These are phyloP conservation scores for Coriaria nepalensis DNA, from an alignment of 306 rosid species.

Conservation along the genomic window DNA sequence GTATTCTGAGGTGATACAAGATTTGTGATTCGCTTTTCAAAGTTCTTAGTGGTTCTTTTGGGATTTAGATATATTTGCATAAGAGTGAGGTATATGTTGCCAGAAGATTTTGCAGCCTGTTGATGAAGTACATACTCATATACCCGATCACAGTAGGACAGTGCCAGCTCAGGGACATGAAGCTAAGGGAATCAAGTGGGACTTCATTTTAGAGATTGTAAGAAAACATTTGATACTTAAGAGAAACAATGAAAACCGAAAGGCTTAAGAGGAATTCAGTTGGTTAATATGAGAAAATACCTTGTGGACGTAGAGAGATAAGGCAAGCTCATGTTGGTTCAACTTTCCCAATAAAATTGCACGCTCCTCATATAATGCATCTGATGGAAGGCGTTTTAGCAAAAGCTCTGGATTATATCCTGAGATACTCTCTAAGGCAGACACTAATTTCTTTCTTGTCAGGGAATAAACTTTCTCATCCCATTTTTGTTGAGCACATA, in stretches of 20 bases:
- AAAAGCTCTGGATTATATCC: constrained; percentile 82
- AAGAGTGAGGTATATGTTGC: constrained; percentile 78
- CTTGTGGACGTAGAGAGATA: constrained; percentile 87
- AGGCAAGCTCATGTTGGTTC: constrained; percentile 94
- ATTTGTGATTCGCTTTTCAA: constrained; percentile 71
- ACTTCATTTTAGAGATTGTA: constrained; percentile 9
- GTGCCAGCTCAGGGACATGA: constrained; percentile 74
- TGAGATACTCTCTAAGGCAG: constrained; percentile 72
- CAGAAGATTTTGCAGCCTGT: constrained; percentile 51
- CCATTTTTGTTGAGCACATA: constrained; percentile 65
- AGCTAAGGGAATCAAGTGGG: constrained; percentile 43
- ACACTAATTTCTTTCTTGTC: constrained; percentile 69
- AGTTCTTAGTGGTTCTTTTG: constrained; percentile 49
- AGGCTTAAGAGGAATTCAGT: background rate
- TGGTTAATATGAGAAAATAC: constrained; percentile 23
- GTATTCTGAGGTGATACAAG: constrained; percentile 44
- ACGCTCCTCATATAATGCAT: constrained; percentile 91
- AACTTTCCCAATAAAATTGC: constrained; percentile 84
- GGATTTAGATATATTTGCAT: constrained; percentile 91
- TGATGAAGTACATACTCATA: constrained; percentile 45
- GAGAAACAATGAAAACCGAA: constrained; percentile 11
- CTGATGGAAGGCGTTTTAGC: constrained; percentile 67
- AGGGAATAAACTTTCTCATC: constrained; percentile 71
- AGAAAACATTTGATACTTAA: constrained; percentile 11
- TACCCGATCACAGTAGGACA: constrained; percentile 84